Evolutionary conservation across 306 rosid species (phyloP).

Genomic region (Sindora glabra): DNA sequence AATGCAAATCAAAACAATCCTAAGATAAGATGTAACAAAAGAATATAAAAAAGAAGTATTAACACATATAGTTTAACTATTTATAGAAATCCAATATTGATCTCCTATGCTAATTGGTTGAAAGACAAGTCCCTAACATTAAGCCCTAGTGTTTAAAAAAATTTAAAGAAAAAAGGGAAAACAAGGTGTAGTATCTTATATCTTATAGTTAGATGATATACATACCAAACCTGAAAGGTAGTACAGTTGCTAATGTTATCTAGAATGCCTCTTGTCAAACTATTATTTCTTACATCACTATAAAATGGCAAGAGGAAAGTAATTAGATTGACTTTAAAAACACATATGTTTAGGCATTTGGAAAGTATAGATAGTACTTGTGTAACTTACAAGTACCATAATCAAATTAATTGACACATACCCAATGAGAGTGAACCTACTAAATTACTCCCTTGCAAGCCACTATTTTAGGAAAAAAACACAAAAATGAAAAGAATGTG

Average conservation of each 20-base stretch:
- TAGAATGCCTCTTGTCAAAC: constrained; percentile 73
- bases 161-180: not conserved
- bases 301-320: not conserved
- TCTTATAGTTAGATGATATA: constrained; percentile 26
- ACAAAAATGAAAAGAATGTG: not conserved
- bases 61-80: constrained; percentile 70
- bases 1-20: no score
- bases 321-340: not conserved
- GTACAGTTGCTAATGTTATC: constrained; percentile 84
- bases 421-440: constrained; percentile 53
- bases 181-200: not conserved
- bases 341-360: not conserved
- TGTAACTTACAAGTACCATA: constrained; percentile 61
- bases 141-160: not conserved
- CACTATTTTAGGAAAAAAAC: constrained; percentile 13
- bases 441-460: constrained; percentile 52
- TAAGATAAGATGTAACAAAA: no score
- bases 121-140: constrained; percentile 71
- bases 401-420: constrained; percentile 73
- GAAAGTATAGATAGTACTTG: not conserved
- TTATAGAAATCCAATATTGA: constrained; percentile 84
- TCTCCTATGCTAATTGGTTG: constrained; percentile 69
- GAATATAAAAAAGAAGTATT: not conserved
- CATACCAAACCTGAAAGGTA: constrained; percentile 96
- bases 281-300: constrained; percentile 63